Percentiles rank a stretch among this genome's conserved stretches.
Evolutionary conservation across 2,329 filamentous ascomycete genomes (phyloP).

Genomic region (Raffaelea arxii): DNA sequence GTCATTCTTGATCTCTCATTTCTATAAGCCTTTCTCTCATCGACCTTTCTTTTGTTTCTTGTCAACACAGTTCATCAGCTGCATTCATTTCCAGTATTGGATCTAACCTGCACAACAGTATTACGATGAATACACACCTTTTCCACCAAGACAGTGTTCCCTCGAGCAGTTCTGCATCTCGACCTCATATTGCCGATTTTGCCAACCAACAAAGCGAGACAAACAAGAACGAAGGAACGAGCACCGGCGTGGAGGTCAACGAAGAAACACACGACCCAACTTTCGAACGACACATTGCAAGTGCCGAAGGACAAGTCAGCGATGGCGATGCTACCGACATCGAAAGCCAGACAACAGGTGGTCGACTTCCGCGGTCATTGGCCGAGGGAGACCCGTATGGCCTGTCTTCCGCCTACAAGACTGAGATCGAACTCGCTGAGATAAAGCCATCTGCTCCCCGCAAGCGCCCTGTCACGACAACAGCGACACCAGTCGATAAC

Average conservation of each 20-base stretch:
- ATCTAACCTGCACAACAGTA: slow-evolving; percentile 21
- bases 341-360: slow-evolving; percentile 34
- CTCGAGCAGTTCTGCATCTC: slow-evolving; percentile 16
- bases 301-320: slow-evolving; percentile 1
- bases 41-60: too few relatives aligned
- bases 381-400: slow-evolving; percentile 70
- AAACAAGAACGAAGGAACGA: slow-evolving; percentile 28
- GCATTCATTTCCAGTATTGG: slow-evolving; percentile 15
- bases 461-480: slow-evolving; percentile 48
- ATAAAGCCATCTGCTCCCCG: slow-evolving; percentile 74
- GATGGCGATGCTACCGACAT: slow-evolving; percentile 26
- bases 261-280: slow-evolving; percentile 25
- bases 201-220: slow-evolving; percentile 8
- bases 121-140: slow-evolving; percentile 26
- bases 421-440: slow-evolving; percentile 61
- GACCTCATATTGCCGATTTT: slow-evolving; percentile 11
- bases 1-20: too few relatives aligned
- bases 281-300: slow-evolving; percentile 28
- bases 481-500: not conserved
- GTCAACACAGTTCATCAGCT: not conserved
- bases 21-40: not conserved
- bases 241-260: slow-evolving; percentile 34
- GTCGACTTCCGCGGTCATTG: slow-evolving; percentile 46
- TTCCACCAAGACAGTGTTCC: slow-evolving; percentile 27
- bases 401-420: slow-evolving; percentile 69